Percentiles rank a stretch among this genome's conserved stretches.
Evolutionary conservation across 2,329 filamentous ascomycete genomes (phyloP).

Genomic region (Alternaria ventricosa): DNA sequence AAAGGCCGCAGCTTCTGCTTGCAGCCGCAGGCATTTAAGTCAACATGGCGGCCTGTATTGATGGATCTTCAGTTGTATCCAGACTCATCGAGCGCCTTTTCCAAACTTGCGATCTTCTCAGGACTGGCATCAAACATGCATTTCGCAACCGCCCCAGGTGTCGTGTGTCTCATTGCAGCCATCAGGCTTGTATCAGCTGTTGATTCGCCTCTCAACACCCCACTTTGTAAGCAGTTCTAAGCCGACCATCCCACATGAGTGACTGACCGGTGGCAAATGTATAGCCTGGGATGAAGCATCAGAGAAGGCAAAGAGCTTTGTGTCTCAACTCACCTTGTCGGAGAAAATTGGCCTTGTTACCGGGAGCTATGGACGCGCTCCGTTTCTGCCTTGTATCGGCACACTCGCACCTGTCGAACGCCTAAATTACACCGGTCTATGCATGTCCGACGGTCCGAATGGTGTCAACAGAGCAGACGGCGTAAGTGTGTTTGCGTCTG

Average conservation of each 20-base stretch:
- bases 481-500: conserved; percentile 48
- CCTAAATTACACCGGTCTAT: conserved; percentile 50
- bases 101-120: not conserved
- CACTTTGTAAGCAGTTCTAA: not conserved
- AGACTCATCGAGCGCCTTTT: not conserved
- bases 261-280: not conserved
- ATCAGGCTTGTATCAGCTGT: not conserved
- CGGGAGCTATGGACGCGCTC: not conserved
- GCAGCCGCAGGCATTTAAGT: not conserved
- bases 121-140: not conserved
- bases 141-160: not conserved
- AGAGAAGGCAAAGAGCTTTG: not conserved
- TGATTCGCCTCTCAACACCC: not conserved
- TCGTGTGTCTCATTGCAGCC: not conserved
- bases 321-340: not conserved
- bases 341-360: not conserved
- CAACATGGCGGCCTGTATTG: not conserved
- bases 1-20: not conserved
- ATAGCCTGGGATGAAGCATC: not conserved
- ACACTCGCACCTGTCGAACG: conserved; percentile 47
- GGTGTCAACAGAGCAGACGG: conserved; percentile 38
- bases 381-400: conserved; percentile 36
- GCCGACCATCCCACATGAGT: not conserved
- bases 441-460: conserved; percentile 50
- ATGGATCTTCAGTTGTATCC: not conserved